Percentiles rank a stretch among this genome's conserved stretches.
Conservation (phyloP, 768 basidiomycete genomes). For the Auricularia cornea region DNA sequence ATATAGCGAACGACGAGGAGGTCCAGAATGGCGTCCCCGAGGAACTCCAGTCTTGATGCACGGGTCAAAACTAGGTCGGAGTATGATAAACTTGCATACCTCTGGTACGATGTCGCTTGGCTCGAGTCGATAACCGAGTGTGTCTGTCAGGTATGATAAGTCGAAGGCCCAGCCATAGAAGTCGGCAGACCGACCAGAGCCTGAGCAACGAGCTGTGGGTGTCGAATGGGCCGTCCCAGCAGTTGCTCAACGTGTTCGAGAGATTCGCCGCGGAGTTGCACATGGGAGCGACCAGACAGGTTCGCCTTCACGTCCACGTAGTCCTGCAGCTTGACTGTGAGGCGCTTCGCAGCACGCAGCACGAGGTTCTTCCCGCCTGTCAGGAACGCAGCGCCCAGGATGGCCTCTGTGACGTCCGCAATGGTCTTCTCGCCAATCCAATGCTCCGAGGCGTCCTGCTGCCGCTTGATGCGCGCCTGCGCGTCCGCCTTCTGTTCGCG, state of each 20-base stretch:
- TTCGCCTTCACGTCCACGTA: slow-evolving; percentile 41
- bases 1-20: slow-evolving; percentile 69
- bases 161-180: background rate
- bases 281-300: slow-evolving; percentile 32
- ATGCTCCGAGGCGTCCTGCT: slow-evolving; percentile 35
- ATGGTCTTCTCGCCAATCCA: slow-evolving; percentile 79
- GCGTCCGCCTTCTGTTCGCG: slow-evolving; percentile 8
- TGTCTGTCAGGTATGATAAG: background rate
- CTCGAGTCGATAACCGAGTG: background rate
- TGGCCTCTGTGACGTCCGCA: slow-evolving; percentile 79
- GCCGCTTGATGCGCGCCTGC: slow-evolving; percentile 30
- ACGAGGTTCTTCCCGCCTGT: slow-evolving; percentile 63
- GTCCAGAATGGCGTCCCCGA: slow-evolving; percentile 82
- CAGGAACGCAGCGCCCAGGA: slow-evolving; percentile 74
- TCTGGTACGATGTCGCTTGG: slow-evolving; percentile 33
- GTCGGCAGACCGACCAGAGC: slow-evolving; percentile 48
- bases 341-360: slow-evolving; percentile 51
- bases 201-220: slow-evolving; percentile 57
- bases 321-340: slow-evolving; percentile 67
- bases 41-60: slow-evolving; percentile 58
- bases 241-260: slow-evolving; percentile 52
- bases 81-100: slow-evolving; percentile 55
- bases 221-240: slow-evolving; percentile 52
- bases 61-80: slow-evolving; percentile 55
- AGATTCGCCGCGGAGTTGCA: slow-evolving; percentile 39